Conservation (phyloP, 371 early-diverging fungal species). For the Capillidium heterosporum region DNA sequence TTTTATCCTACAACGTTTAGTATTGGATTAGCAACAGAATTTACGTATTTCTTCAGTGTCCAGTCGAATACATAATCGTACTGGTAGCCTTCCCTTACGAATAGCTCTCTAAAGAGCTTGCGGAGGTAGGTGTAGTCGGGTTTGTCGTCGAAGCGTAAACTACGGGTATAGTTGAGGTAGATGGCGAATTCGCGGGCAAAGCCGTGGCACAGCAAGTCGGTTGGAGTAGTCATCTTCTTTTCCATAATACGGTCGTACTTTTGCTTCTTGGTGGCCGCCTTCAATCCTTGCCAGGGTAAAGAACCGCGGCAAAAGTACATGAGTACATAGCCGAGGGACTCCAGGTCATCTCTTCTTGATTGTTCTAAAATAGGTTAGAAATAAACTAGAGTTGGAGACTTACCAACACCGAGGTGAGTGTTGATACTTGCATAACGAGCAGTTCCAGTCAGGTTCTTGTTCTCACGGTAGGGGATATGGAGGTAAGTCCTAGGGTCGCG, state of each 20-base stretch:
- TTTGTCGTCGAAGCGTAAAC: constrained; percentile 94
- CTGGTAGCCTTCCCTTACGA: constrained; percentile 82
- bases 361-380: constrained; percentile 45
- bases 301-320: constrained; percentile 98
- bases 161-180: constrained; percentile 93
- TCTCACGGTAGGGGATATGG: constrained; percentile 95
- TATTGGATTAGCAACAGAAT: neutral
- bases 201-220: constrained; percentile 89
- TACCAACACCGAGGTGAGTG: constrained; percentile 94
- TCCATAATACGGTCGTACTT: constrained; percentile 99
- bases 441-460: constrained; percentile 98
- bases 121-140: constrained; percentile 97
- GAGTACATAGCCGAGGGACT: constrained; percentile 96
- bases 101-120: constrained; percentile 87
- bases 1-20: neutral
- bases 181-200: constrained; percentile 91
- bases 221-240: constrained; percentile 96
- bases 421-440: constrained; percentile 98
- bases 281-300: constrained; percentile 99
- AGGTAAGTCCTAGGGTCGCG: constrained; percentile 90
- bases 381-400: constrained; percentile 11
- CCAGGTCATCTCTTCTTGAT: constrained; percentile 98
- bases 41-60: constrained; percentile 23
- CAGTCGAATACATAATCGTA: constrained; percentile 98
- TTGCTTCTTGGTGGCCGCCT: constrained; percentile 95